Percentiles rank a stretch among this genome's conserved stretches.
Conservation (phyloP, 2,329 filamentous ascomycete genomes). For the Cordyceps farinosa region DNA sequence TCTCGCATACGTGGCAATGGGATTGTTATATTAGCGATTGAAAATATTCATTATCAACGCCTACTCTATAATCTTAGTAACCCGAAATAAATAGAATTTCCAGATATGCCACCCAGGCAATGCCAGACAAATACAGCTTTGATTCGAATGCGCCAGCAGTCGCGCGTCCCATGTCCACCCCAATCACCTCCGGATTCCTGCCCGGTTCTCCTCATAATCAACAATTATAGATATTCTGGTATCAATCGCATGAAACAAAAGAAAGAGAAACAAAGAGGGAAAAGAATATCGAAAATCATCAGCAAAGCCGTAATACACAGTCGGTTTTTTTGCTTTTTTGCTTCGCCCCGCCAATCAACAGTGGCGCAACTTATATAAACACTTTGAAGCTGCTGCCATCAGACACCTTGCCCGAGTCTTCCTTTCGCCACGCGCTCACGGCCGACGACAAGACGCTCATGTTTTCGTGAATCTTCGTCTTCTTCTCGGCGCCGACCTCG, state of each 20-base stretch:
- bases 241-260: constrained; percentile 14
- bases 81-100: not conserved
- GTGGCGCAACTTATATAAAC: constrained; percentile 13
- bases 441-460: not conserved
- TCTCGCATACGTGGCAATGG: too few relatives aligned
- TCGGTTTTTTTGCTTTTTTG: not conserved
- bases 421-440: constrained; percentile 13
- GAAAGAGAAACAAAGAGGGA: not conserved
- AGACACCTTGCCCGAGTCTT: constrained; percentile 17
- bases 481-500: constrained; percentile 13
- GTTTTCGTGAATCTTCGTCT: constrained; percentile 9
- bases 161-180: not conserved
- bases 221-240: constrained; percentile 4
- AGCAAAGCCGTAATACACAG: not conserved
- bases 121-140: not conserved
- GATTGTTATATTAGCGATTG: too few relatives aligned
- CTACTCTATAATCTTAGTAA: not conserved
- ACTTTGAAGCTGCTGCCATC: constrained; percentile 19
- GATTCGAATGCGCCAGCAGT: not conserved
- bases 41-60: not conserved
- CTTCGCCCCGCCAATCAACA: too few relatives aligned
- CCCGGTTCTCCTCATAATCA: not conserved
- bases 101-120: not conserved
- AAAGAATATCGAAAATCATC: not conserved
- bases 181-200: not conserved